phyloP scores from a whole-genome alignment of 2,329 filamentous ascomycete species.

The Talaromyces sp. region DNA sequence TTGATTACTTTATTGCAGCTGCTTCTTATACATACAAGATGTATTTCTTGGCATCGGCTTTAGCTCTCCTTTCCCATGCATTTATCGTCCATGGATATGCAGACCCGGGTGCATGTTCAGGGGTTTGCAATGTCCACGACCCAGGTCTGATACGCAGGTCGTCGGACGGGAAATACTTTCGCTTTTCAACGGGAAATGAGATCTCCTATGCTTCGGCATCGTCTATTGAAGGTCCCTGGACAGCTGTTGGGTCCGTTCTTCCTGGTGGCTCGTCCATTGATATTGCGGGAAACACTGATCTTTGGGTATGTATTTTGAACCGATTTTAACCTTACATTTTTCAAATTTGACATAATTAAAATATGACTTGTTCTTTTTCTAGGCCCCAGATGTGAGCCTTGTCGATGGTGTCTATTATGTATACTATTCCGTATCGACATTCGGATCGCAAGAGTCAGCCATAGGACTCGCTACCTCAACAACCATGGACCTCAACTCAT shows the following conservation, averaged over 20 bases:
- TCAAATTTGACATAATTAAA: background rate
- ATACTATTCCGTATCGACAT: slow-evolving; percentile 63
- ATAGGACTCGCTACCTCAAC: slow-evolving; percentile 55
- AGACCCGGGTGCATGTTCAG: slow-evolving; percentile 26
- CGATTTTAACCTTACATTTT: background rate
- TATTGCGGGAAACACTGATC: slow-evolving; percentile 42
- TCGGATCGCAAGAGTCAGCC: slow-evolving; percentile 56
- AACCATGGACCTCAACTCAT: slow-evolving; percentile 32
- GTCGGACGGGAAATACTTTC: slow-evolving; percentile 48
- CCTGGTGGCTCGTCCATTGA: slow-evolving; percentile 43
- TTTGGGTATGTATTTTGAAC: slow-evolving; percentile 41
- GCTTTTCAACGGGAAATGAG: slow-evolving; percentile 49
- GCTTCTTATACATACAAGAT: background rate
- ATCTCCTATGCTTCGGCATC: slow-evolving; percentile 48
- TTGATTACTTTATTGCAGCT: background rate
- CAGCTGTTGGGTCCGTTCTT: slow-evolving; percentile 42
- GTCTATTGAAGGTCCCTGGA: slow-evolving; percentile 48
- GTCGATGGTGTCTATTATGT: slow-evolving; percentile 57
- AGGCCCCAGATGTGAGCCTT: slow-evolving; percentile 60
- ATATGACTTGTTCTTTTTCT: background rate
- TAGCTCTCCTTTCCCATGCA: background rate
- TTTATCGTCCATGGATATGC: slow-evolving; percentile 16
- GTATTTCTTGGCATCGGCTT: background rate
- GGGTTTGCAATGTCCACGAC: slow-evolving; percentile 39
- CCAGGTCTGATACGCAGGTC: slow-evolving; percentile 44